phyloP scores from a whole-genome alignment of 805 yeast genomes.

The Yamadazyma laniorum region DNA sequence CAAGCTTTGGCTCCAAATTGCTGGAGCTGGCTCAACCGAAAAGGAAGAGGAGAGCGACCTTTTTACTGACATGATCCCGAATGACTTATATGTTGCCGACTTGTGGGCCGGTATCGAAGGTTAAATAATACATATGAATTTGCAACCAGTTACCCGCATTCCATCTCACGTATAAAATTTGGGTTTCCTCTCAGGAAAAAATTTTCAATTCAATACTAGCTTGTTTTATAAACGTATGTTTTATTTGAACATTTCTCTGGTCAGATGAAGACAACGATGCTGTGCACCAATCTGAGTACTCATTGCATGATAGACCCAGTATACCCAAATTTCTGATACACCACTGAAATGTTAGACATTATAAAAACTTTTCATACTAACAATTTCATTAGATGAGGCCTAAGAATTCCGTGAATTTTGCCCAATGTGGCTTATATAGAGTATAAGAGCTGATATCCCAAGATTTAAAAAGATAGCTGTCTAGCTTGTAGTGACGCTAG shows the following conservation, averaged over 20 bases:
- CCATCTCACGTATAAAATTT: background rate
- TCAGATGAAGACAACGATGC: slow-evolving; percentile 46
- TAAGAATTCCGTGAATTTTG: too few relatives aligned
- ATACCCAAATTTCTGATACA: slow-evolving; percentile 48
- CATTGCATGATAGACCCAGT: slow-evolving; percentile 44
- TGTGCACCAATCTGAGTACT: slow-evolving; percentile 56
- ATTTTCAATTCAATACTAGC: background rate
- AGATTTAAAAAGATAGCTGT: too few relatives aligned
- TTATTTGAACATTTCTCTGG: slow-evolving; percentile 1
- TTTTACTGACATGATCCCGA: too few relatives aligned
- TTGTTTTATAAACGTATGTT: slow-evolving; percentile 6
- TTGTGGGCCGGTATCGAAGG: too few relatives aligned
- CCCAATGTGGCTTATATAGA: too few relatives aligned
- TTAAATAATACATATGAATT: too few relatives aligned
- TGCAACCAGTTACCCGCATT: slow-evolving; percentile 6
- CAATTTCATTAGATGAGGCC: too few relatives aligned
- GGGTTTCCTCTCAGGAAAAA: background rate
- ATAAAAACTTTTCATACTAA: slow-evolving; percentile 7
- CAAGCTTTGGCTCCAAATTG: slow-evolving; percentile 34
- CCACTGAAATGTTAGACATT: background rate
- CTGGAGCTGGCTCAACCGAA: too few relatives aligned
- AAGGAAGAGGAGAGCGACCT: too few relatives aligned
- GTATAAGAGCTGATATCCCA: too few relatives aligned
- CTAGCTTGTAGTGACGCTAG: too few relatives aligned
- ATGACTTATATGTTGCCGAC: too few relatives aligned